phyloP scores from a whole-genome alignment of 768 basidiomycete genomes.

The Pleurotus tuber-regium region DNA sequence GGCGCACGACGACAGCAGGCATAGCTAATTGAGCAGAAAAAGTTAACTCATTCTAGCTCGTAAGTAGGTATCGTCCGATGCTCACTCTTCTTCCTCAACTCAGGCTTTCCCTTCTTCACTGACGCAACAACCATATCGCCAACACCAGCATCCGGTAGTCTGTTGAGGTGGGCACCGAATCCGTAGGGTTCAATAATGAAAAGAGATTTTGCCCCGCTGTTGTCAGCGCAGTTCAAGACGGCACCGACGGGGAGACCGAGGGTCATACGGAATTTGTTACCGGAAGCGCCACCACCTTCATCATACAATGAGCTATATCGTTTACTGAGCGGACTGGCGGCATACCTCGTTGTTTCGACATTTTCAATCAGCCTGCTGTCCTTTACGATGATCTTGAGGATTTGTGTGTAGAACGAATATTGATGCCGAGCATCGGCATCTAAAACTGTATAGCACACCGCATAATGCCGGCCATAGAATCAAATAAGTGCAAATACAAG shows the following conservation, averaged over 20 bases:
- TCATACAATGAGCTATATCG: neutral
- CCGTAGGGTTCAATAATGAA: constrained; percentile 95
- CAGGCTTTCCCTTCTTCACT: constrained; percentile 99
- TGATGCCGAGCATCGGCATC: constrained; percentile 9
- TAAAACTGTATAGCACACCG: constrained; percentile 2
- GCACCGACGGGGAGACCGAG: constrained; percentile 93
- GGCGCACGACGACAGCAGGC: constrained; percentile 95
- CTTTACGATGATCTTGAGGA: neutral
- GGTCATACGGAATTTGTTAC: constrained; percentile 96
- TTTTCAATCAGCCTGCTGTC: neutral
- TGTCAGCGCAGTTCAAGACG: constrained; percentile 97
- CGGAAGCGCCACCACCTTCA: constrained; percentile 64
- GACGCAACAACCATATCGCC: constrained; percentile 96
- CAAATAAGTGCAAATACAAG: too few species aligned
- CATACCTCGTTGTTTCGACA: constrained; percentile 8
- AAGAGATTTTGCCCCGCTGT: constrained; percentile 97
- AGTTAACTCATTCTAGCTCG: too few species aligned
- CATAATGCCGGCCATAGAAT: too few species aligned
- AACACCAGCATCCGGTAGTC: constrained; percentile 93
- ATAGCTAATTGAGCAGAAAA: constrained; percentile 60
- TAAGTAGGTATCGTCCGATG: too few species aligned
- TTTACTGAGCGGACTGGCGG: neutral
- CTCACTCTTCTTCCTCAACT: constrained; percentile 98
- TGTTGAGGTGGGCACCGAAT: constrained; percentile 94
- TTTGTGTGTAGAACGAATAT: neutral